Percentiles rank a stretch among this genome's conserved stretches.
phyloP scores from a whole-genome alignment of 257 asterid species.

The Solanum peruvianum region DNA sequence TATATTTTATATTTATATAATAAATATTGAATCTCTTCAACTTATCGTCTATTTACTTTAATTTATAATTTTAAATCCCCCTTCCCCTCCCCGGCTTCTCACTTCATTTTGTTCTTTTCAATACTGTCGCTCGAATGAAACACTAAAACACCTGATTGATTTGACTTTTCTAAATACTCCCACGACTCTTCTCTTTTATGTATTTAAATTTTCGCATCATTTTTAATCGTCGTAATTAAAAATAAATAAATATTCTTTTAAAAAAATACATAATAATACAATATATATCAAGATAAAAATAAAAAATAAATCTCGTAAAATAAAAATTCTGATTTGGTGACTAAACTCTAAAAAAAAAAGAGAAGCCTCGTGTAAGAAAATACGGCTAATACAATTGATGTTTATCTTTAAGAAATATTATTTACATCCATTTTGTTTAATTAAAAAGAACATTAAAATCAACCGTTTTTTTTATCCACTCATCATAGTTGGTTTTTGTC shows the following conservation, averaged over 20 bases:
- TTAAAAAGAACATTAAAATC: neutral
- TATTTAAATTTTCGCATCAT: fast-evolving
- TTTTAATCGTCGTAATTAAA: fast-evolving
- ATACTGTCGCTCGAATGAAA: too few species aligned
- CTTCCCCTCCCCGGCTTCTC: fast-evolving
- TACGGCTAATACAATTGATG: neutral
- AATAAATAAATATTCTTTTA: too few species aligned
- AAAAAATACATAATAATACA: fast-evolving
- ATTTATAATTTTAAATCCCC: too few species aligned
- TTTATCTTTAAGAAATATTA: neutral
- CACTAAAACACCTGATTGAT: too few species aligned
- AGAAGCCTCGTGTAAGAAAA: neutral
- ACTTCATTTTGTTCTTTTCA: too few species aligned
- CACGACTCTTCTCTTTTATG: too few species aligned
- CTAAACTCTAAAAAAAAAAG: neutral
- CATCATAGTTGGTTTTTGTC: neutral
- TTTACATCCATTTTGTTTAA: neutral
- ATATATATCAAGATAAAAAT: too few species aligned
- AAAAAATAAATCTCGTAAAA: too few species aligned
- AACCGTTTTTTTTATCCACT: neutral
- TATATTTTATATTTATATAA: neutral
- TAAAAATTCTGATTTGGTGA: neutral
- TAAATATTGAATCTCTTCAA: neutral
- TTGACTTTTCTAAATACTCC: fast-evolving
- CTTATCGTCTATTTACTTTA: neutral